A percentile compares a stretch with the other conserved stretches of the same genome.
phyloP scores from a whole-genome alignment of 1,139 yeast species.

The Yamadazyma membranifaciens region DNA sequence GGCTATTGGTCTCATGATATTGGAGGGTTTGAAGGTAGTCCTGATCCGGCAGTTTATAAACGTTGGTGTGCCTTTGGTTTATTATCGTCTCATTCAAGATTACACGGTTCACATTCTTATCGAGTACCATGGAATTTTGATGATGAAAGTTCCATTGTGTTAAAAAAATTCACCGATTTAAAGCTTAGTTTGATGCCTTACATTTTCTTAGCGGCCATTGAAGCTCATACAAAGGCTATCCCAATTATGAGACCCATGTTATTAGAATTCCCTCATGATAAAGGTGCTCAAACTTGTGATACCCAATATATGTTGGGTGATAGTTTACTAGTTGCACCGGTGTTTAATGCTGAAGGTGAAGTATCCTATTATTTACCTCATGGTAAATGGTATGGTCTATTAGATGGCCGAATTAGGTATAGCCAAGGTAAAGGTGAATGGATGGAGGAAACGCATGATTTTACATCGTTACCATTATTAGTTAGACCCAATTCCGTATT shows the following conservation, averaged over 20 bases:
- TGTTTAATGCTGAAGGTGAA: constrained; percentile 27
- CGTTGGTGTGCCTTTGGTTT: constrained; percentile 39
- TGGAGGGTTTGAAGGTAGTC: constrained; percentile 37
- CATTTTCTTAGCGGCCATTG: constrained; percentile 22
- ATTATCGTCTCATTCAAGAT: constrained; percentile 32
- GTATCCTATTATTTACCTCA: constrained; percentile 28
- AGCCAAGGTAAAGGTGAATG: constrained; percentile 22
- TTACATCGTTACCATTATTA: constrained; percentile 26
- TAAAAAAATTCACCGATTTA: constrained; percentile 28
- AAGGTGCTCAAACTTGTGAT: constrained; percentile 22
- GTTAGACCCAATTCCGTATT: constrained; percentile 24
- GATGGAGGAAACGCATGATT: constrained; percentile 26
- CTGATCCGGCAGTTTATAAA: constrained; percentile 33
- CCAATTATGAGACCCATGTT: constrained; percentile 31
- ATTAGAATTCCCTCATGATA: constrained; percentile 26
- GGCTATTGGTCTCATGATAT: constrained; percentile 41
- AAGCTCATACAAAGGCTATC: constrained; percentile 22
- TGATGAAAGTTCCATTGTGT: constrained; percentile 29
- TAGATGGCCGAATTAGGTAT: constrained; percentile 26
- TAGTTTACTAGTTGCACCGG: constrained; percentile 30
- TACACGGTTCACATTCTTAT: constrained; percentile 33
- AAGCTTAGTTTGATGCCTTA: constrained; percentile 32
- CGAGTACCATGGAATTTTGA: constrained; percentile 39
- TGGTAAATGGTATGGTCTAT: constrained; percentile 30
- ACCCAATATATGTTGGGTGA: constrained; percentile 32